Evolutionary conservation across 345 rosid species (phyloP), one percentile per base, ranked within the genome.

Genomic region (Angophora floribunda): DNA sequence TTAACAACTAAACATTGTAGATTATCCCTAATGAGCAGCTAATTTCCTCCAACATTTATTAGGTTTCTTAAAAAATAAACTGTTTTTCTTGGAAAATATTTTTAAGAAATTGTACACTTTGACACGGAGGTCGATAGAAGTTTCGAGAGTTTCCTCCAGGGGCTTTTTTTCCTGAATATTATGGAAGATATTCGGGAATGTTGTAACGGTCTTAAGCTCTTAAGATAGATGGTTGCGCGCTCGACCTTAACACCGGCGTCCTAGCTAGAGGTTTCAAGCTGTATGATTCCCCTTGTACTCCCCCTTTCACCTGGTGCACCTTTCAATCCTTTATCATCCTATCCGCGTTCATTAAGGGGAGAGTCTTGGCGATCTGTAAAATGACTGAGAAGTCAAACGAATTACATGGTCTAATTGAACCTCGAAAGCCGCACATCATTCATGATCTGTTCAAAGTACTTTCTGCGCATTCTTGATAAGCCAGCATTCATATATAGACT

Each of bases 391-490:
- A 57, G 63, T 24, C 13, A 0, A 36, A 75, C 26, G 19, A 75
- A 19, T 75, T 19, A 19, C 82, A 36, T 5, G 14, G 14, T 63
- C 1, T 9, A 36, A 19, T 17, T 9, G 11, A 75, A 36, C 2
- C 26, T 26, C 14, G 4, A 19, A 36, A 9, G 2, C 28, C 0
- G 0, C 7, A 0, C 13, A 17, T 9, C 49, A 9, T 75, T 75
- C 79, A 10, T 2, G 14, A 36, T 36, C 7, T 19, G 0, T 19
- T 36, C 2, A 41, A 4, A 70, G 41, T 36, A 36, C 41, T 36
- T 36, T 36, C 4, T 36, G 41, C 41, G 41, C 41, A 36, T 36
- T 4, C 41, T 36, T 36, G 41, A 36, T 36, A 36, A 36, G 4
- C 41, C 41, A 36, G 41, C 41, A 36, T 36, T 36, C 41, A 36